Conservation (phyloP, 495 filamentous ascomycete species). For the Lichenothelia convexa region DNA sequence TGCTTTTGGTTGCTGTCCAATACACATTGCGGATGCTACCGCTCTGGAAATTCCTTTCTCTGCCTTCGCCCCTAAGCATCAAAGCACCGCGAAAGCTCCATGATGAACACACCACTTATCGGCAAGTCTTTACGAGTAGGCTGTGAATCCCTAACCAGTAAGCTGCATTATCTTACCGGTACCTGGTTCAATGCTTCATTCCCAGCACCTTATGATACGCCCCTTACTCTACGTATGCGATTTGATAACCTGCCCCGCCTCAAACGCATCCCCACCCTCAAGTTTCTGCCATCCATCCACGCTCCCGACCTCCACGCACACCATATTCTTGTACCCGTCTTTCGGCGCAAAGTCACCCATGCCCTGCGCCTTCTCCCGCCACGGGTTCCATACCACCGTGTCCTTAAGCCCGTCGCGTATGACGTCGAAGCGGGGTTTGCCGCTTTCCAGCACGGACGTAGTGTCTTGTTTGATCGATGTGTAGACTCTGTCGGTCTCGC, state of each 20-base stretch:
- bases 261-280: constrained; percentile 73
- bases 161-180: too few species aligned
- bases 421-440: constrained; percentile 46
- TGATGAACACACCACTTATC: too few species aligned
- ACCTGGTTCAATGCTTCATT: too few species aligned
- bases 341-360: constrained; percentile 83
- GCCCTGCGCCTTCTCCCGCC: constrained; percentile 59
- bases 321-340: constrained; percentile 75
- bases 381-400: constrained; percentile 95
- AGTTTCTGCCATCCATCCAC: constrained; percentile 67
- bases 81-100: too few species aligned
- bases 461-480: constrained; percentile 22
- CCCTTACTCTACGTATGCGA: too few species aligned
- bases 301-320: constrained; percentile 81
- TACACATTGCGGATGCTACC: too few species aligned
- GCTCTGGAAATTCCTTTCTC: too few species aligned
- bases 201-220: too few species aligned
- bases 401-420: constrained; percentile 65
- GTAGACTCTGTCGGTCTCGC: constrained; percentile 76
- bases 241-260: constrained; percentile 64
- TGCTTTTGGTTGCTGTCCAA: too few species aligned
- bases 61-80: too few species aligned
- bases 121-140: constrained; percentile 82
- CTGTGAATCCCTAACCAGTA: too few species aligned
- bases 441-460: constrained; percentile 40